Percentiles rank a stretch among this genome's conserved stretches.
Evolutionary conservation across 176 grass and related monocot species (phyloP).

Genomic region (Aegilops umbellulata): DNA sequence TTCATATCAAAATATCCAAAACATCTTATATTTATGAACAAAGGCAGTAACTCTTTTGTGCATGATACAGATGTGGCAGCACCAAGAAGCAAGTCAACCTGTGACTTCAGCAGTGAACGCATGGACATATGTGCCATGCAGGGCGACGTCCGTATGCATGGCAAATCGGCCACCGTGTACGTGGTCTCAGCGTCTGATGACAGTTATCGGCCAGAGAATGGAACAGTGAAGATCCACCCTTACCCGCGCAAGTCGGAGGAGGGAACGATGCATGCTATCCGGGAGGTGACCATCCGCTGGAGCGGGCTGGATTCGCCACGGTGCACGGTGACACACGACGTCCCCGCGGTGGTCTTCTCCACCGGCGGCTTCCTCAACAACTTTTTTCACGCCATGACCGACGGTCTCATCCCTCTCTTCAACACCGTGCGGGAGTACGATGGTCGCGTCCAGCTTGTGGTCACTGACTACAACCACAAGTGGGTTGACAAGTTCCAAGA

Average conservation of each 20-base stretch:
- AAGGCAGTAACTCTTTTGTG: too few relatives aligned
- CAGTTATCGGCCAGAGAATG: not conserved
- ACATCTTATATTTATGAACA: too few relatives aligned
- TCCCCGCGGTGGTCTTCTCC: constrained; percentile 48
- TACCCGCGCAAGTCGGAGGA: constrained; percentile 61
- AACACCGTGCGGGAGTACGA: constrained; percentile 40
- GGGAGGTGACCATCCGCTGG: constrained; percentile 32
- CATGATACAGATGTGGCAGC: not conserved
- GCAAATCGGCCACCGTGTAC: constrained; percentile 33
- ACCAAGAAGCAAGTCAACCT: constrained; percentile 24
- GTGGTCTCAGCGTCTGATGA: constrained; percentile 16
- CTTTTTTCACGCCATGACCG: constrained; percentile 67
- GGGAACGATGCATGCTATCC: constrained; percentile 7
- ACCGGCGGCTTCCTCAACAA: constrained; percentile 48
- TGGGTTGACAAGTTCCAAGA: constrained; percentile 43
- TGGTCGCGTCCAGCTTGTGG: constrained; percentile 50
- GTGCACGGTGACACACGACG: constrained; percentile 25
- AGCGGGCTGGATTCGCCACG: not conserved
- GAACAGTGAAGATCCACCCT: constrained; percentile 32
- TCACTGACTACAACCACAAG: constrained; percentile 5
- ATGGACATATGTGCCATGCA: constrained; percentile 54
- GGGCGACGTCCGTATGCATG: constrained; percentile 59
- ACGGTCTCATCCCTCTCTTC: constrained; percentile 70
- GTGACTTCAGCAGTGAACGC: constrained; percentile 31
- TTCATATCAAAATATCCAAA: too few relatives aligned